These are phyloP conservation scores for Seiridium cupressi DNA, from an alignment of 2,329 filamentous ascomycete genomes.

Conservation along the genomic window DNA sequence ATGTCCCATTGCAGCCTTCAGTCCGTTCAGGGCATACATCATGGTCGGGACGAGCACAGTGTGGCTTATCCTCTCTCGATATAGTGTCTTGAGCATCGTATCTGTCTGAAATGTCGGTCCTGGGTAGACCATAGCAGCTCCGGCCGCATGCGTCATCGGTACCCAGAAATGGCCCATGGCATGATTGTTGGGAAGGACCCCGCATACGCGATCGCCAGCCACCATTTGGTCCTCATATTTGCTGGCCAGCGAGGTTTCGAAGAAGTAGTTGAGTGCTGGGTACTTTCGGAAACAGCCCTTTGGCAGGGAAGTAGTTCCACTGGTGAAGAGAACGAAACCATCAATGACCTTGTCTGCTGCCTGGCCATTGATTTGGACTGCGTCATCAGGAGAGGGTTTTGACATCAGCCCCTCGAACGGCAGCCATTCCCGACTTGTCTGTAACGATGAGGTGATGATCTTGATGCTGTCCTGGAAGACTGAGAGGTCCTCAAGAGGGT, in stretches of 20 bases:
- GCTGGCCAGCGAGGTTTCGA: not conserved
- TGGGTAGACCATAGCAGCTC: slow-evolving; percentile 2
- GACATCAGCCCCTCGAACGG: not conserved
- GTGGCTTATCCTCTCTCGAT: slow-evolving; percentile 3
- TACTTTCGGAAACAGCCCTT: not conserved
- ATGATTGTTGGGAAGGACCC: slow-evolving; percentile 5
- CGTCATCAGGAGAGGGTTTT: not conserved
- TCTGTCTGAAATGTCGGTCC: slow-evolving; percentile 3
- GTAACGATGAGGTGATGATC: not conserved
- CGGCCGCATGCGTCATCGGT: not conserved
- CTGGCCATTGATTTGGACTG: not conserved
- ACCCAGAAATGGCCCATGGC: slow-evolving; percentile 4
- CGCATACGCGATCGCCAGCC: not conserved
- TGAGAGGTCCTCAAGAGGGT: not conserved
- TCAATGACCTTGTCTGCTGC: not conserved
- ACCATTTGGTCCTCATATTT: not conserved
- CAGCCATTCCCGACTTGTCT: not conserved
- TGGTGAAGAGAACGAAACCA: slow-evolving; percentile 5
- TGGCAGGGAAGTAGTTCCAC: slow-evolving; percentile 5
- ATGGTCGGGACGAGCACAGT: slow-evolving; percentile 4
- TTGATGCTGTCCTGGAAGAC: not conserved
- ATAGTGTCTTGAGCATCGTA: slow-evolving; percentile 1
- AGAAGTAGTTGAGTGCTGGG: not conserved
- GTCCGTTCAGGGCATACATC: slow-evolving; percentile 1
- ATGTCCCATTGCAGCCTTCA: not conserved